A percentile compares a stretch with the other conserved stretches of the same genome.
Conservation (phyloP, 164 flowering plant species). For the Akebia trifoliata region DNA sequence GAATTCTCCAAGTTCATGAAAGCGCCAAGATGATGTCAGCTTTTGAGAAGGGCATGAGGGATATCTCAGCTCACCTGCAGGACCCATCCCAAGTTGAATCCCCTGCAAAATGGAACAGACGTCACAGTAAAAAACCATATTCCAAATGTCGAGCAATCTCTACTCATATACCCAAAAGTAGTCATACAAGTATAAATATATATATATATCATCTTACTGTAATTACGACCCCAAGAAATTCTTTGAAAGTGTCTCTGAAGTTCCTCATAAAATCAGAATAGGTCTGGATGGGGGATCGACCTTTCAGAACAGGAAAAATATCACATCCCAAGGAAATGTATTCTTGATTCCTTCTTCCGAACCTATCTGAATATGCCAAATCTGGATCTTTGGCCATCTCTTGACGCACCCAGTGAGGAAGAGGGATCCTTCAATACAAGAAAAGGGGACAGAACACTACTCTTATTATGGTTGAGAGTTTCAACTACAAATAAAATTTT, state of each 20-base stretch:
- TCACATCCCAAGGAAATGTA: conserved; percentile 74
- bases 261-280: conserved; percentile 68
- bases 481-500: too few species aligned
- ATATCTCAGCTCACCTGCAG: conserved; percentile 72
- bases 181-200: not conserved
- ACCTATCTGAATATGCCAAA: conserved; percentile 52
- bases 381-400: conserved; percentile 56
- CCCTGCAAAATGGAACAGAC: conserved; percentile 35
- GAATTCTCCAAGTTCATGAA: conserved; percentile 59
- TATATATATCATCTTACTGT: conserved; percentile 31
- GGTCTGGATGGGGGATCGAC: conserved; percentile 64
- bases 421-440: conserved; percentile 49
- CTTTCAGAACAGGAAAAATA: conserved; percentile 50
- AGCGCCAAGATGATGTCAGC: conserved; percentile 32
- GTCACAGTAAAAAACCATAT: not conserved
- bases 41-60: conserved; percentile 51
- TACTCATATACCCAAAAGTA: not conserved
- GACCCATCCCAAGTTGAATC: conserved; percentile 77
- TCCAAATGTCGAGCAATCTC: not conserved
- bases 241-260: conserved; percentile 52
- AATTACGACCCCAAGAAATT: conserved; percentile 44
- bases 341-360: conserved; percentile 54
- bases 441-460: conserved; percentile 2
- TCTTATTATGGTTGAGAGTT: too few species aligned
- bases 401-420: conserved; percentile 63